Evolutionary conservation across 2,329 filamentous ascomycete species (phyloP), one percentile per base, ranked within the genome.

Genomic region (Corinectria fuckeliana): DNA sequence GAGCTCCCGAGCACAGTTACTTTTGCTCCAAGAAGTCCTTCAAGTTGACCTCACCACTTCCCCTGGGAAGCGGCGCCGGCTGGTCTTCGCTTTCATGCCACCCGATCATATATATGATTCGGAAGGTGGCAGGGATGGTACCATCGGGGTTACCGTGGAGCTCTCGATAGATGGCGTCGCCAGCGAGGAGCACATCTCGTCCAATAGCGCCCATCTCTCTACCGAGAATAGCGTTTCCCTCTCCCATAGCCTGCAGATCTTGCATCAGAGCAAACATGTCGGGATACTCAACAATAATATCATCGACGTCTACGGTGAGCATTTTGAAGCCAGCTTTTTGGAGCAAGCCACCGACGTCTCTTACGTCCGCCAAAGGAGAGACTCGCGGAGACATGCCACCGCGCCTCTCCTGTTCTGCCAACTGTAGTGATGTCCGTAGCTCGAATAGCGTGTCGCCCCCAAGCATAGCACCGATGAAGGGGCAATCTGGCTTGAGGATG

Each of bases 61-160:
- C 95, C 66, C 95, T 86, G 65, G 89, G 78, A 58, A 98, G 78
- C 5, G 95, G 93, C 76, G 94, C 82, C 2, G 89, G 82, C 77
- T 98, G 93, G 52, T 88, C 86, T 26, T 85, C 84, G 2, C 91
- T 89, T 66, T 93, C 91, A 74, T 94, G 96, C 95, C 95, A 99
- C 0, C 95, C 95, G 76, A 99, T 99, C 93, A 98, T 97, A 76
- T 95, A 97, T 62, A 99, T 97, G 68, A 97, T 84, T 67, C 95
- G 85, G 73, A 97, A 99, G 0, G 95, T 99, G 1, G 95, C 95
- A 1, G 95, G 95, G 62, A 95, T 82, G 1, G 80, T 86, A 18
- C 85, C 90, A 69, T 91, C 90, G 41, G 88, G 84, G 70, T 96
- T 93, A 16, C 91, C 93, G 75, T 99, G 93, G 56, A 99, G 78